Conservation (phyloP, 352 stramenopile species). For the Blastocystis sp. region DNA sequence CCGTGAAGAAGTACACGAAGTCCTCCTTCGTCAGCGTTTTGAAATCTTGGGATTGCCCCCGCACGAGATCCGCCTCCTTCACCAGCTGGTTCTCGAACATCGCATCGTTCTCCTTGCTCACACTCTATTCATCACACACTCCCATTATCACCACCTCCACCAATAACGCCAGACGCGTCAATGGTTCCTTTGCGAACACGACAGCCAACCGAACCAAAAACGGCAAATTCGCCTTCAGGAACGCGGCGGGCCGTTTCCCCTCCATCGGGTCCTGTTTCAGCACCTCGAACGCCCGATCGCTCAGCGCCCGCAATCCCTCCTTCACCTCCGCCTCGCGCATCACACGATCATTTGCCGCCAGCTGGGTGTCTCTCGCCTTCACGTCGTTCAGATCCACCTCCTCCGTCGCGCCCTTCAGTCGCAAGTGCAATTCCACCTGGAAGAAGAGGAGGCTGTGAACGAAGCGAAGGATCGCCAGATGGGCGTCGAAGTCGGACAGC, state of each 20-base stretch:
- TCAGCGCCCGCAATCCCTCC: neutral
- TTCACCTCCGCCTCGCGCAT: neutral
- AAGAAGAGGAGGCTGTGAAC: conserved; percentile 6
- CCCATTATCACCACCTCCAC: conserved; percentile 11
- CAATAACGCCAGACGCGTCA: neutral
- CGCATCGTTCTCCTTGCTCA: neutral
- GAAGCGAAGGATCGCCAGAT: conserved; percentile 1
- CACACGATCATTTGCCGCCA: neutral
- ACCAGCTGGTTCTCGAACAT: neutral
- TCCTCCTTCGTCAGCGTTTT: neutral
- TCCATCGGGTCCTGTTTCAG: neutral
- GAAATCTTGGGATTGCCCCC: neutral
- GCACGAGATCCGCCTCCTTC: neutral
- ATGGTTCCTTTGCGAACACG: neutral
- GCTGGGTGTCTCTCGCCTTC: neutral
- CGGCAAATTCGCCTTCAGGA: neutral
- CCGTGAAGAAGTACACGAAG: conserved; percentile 2
- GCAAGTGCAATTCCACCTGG: conserved; percentile 3
- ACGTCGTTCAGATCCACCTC: conserved; percentile 8
- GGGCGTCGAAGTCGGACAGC: neutral
- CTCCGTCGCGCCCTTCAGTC: neutral
- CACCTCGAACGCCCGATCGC: conserved; percentile 3
- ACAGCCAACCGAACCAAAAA: conserved; percentile 35
- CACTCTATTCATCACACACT: conserved; percentile 6
- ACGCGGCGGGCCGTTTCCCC: neutral